phyloP scores from a whole-genome alignment of 768 basidiomycete species.

The Amanita subjunquillea region DNA sequence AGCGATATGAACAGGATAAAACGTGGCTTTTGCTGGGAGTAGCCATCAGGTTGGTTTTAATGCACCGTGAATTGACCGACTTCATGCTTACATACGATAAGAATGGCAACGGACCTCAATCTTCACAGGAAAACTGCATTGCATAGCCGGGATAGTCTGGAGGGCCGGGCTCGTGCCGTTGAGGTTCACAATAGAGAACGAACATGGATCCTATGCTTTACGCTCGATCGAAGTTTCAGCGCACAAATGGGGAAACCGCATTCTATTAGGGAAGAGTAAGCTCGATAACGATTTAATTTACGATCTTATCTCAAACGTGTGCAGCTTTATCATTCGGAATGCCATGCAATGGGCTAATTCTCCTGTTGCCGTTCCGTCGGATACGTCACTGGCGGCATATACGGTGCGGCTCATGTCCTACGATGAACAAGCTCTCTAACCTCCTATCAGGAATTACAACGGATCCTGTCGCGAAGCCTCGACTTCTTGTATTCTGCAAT shows the following conservation, averaged over 20 bases:
- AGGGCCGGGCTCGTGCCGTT: constrained; percentile 66
- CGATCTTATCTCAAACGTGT: constrained; percentile 7
- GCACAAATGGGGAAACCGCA: constrained; percentile 97
- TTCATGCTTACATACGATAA: constrained; percentile 15
- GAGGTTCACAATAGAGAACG: constrained; percentile 93
- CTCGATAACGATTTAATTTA: constrained; percentile 8
- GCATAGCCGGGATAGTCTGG: constrained; percentile 57
- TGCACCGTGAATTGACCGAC: background rate
- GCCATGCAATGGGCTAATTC: constrained; percentile 65
- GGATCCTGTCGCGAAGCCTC: constrained; percentile 79
- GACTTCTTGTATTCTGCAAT: constrained; percentile 86
- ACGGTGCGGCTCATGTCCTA: constrained; percentile 38
- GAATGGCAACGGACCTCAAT: constrained; percentile 95
- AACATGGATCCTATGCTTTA: constrained; percentile 86
- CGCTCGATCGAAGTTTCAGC: constrained; percentile 80
- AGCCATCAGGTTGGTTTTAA: constrained; percentile 53
- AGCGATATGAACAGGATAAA: constrained; percentile 93
- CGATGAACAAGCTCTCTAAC: constrained; percentile 5
- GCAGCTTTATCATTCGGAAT: constrained; percentile 81
- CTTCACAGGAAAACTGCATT: constrained; percentile 78
- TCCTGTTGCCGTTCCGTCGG: constrained; percentile 50
- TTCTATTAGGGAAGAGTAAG: constrained; percentile 88
- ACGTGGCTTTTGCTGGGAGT: constrained; percentile 89
- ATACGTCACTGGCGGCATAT: constrained; percentile 66
- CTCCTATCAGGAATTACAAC: constrained; percentile 63